Base-by-base conservation (phyloP, 2,329 filamentous ascomycete genomes). In the Aureobasidium sp. region DNA sequence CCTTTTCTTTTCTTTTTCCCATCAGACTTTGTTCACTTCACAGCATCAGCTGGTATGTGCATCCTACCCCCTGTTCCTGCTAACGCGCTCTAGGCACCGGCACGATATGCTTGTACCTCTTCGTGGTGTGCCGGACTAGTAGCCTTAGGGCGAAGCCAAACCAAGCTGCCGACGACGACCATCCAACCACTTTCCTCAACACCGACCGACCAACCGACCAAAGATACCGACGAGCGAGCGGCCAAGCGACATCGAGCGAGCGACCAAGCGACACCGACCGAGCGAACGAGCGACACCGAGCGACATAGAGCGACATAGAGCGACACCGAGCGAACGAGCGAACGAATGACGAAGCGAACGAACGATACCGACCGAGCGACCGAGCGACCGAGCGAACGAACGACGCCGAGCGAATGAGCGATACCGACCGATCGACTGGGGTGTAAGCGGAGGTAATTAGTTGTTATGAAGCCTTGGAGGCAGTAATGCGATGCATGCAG, bases 81-180 rank as follows among this genome's bases (percentile, higher is more conserved):
- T 51, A 19, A 51, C 47, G 23, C 15, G n/a, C 11, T 51, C 15
- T 17, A 51, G 47, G 21, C 21, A 17, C 51, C 53, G 53, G 40
- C 38, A 57, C 53, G 25, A 57, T 57, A n/a, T 31, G 53, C 40
- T 46, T 27, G 53, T 40, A 57, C 40, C 53, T 57, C 53, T 45
- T 25, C 53, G 53, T 37, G 40, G 40, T 46, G 53, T 57, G 27
- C 29, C 53, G 38, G 53, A 45, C 40, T n/a, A 57, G 29, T 57
- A 57, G 42, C 40, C 42, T 37, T 8, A 17, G 53, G 21, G 40
- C 37, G 53, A 57, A 46, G 53, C 40, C 38, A 57, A 37, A 31
- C 15, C 53, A 46, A 57, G 53, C 53, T 55, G 50, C 49, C 23
- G 49, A 31, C 15, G 4, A 11, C 46, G n/a, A 35, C 46, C 8